These are phyloP conservation scores for Dalechampia spathulata DNA, from an alignment of 441 rosid genomes.

Conservation along the genomic window DNA sequence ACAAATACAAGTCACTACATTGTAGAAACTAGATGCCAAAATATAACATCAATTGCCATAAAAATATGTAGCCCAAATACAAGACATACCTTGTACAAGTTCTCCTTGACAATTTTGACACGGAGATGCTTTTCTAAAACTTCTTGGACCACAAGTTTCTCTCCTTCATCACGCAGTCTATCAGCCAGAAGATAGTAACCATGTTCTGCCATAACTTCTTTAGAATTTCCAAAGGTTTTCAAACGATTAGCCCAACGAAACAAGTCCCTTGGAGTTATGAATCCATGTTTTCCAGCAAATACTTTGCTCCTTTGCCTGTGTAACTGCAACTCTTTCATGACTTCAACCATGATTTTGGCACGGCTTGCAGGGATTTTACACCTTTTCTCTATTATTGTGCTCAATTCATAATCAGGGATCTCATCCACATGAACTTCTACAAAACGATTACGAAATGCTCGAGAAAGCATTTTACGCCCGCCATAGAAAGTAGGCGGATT, in stretches of 20 bases:
- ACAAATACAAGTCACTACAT: too few relatives aligned
- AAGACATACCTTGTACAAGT: constrained; percentile 68
- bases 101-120: constrained; percentile 49
- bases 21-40: too few relatives aligned
- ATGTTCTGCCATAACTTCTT: constrained; percentile 88
- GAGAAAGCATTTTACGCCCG: constrained; percentile 97
- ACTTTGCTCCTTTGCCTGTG: constrained; percentile 92
- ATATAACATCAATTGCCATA: neutral
- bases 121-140: constrained; percentile 71
- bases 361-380: constrained; percentile 75
- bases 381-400: constrained; percentile 57
- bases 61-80: constrained; percentile 8
- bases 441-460: constrained; percentile 98
- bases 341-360: constrained; percentile 82
- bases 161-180: constrained; percentile 84
- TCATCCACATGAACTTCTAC: constrained; percentile 99
- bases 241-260: constrained; percentile 98
- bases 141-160: constrained; percentile 75
- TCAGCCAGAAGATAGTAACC: constrained; percentile 96
- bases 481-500: constrained; percentile 97
- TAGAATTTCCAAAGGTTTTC: constrained; percentile 53
- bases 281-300: constrained; percentile 99
- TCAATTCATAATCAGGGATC: constrained; percentile 85
- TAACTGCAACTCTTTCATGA: constrained; percentile 93
- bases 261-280: constrained; percentile 93